phyloP scores from a whole-genome alignment of 805 yeast species.

The Yarrowia alimentaria region DNA sequence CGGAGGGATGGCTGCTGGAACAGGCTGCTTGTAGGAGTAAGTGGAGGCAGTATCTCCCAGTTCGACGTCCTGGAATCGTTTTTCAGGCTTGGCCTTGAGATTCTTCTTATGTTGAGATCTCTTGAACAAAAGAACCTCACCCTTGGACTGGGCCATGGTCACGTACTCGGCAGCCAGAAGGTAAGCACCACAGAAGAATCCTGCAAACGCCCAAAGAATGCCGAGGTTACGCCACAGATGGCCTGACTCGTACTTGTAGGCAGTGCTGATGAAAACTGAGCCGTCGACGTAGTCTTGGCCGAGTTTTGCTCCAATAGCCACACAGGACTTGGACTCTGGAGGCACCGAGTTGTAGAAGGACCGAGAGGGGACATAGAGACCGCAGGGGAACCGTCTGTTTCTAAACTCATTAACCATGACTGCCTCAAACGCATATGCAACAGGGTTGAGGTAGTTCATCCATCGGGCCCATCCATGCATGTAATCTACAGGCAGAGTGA shows the following conservation, averaged over 20 bases:
- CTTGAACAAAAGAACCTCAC: conserved; percentile 62
- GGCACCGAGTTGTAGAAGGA: conserved; percentile 40
- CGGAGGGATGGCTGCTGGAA: conserved; percentile 11
- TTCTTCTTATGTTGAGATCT: conserved; percentile 11
- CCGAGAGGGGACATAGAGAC: conserved; percentile 47
- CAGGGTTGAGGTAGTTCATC: conserved; percentile 49
- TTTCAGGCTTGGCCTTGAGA: conserved; percentile 30
- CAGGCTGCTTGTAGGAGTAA: conserved; percentile 13
- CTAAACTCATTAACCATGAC: conserved; percentile 50
- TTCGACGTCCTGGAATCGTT: conserved; percentile 33
- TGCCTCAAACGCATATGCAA: conserved; percentile 48
- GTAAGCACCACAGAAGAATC: conserved; percentile 56
- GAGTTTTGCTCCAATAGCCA: conserved; percentile 54
- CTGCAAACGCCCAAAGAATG: conserved; percentile 54
- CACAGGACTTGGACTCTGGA: conserved; percentile 48
- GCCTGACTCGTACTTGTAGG: conserved; percentile 46
- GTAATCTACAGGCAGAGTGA: conserved; percentile 45
- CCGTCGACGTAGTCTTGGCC: conserved; percentile 56
- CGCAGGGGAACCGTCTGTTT: conserved; percentile 41
- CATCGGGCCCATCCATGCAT: conserved; percentile 55
- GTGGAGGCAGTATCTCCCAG: conserved; percentile 36
- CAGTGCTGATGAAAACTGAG: conserved; percentile 45
- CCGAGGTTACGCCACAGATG: conserved; percentile 69
- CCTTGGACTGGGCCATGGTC: conserved; percentile 43
- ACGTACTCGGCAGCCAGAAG: conserved; percentile 51